Conservation (phyloP, 345 rosid species). For the Eucalyptus virginea region DNA sequence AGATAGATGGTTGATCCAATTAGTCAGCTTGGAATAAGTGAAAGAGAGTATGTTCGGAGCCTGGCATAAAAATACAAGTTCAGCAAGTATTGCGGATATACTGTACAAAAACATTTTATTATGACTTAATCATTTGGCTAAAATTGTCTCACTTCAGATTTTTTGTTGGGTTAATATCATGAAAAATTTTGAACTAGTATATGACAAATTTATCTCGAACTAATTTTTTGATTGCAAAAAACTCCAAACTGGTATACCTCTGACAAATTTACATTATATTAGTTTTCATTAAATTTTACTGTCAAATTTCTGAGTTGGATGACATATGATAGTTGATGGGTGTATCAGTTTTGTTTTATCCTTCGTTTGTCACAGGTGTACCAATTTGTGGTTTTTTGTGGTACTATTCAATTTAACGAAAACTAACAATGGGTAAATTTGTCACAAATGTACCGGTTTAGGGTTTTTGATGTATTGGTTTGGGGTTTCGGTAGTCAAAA, state of each 20-base stretch:
- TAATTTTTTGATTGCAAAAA: too few species aligned
- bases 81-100: not conserved
- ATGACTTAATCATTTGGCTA: not conserved
- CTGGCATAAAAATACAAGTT: not conserved
- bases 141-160: not conserved
- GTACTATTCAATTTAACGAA: accelerated
- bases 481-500: accelerated
- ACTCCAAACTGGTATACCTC: accelerated
- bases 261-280: accelerated
- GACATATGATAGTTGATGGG: too few species aligned
- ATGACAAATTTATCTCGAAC: accelerated
- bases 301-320: too few species aligned
- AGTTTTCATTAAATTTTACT: too few species aligned
- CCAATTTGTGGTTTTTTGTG: too few species aligned
- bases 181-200: accelerated
- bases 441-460: accelerated
- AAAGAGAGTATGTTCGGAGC: not conserved
- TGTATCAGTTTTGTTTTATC: accelerated
- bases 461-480: too few species aligned
- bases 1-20: not conserved
- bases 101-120: not conserved
- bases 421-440: too few species aligned
- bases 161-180: not conserved
- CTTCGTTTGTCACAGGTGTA: accelerated
- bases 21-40: not conserved